Evolutionary conservation across 2,329 filamentous ascomycete species (phyloP).

Genomic region (Cladophialophora bantiana): DNA sequence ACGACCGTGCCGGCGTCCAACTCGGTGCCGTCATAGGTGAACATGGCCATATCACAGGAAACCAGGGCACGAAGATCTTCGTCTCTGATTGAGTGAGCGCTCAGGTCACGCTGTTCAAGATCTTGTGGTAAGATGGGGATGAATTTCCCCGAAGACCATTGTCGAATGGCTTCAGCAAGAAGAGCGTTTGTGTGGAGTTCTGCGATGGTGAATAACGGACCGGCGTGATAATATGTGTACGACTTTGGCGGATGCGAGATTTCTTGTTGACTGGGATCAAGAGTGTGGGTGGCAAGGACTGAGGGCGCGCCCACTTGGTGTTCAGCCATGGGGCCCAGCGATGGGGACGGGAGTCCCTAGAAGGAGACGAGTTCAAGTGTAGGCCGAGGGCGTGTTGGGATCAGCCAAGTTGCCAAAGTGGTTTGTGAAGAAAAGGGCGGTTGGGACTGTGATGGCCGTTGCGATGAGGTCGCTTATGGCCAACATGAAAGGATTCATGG

Average conservation of each 20-base stretch:
- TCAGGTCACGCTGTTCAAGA: conserved; percentile 39
- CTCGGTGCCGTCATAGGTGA: conserved; percentile 41
- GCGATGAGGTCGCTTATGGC: background rate
- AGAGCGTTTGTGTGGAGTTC: conserved; percentile 40
- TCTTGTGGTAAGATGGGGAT: conserved; percentile 40
- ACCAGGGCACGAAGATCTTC: conserved; percentile 38
- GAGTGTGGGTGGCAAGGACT: conserved; percentile 30
- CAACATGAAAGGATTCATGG: background rate
- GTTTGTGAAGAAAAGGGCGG: background rate
- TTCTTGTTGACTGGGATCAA: conserved; percentile 16
- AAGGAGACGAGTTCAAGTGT: background rate
- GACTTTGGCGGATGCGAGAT: conserved; percentile 27
- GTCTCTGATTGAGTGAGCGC: conserved; percentile 40
- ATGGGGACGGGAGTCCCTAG: background rate
- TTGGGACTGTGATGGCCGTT: background rate
- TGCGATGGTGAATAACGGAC: conserved; percentile 40
- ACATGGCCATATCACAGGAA: conserved; percentile 39
- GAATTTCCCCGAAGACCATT: conserved; percentile 36
- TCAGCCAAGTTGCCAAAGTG: background rate
- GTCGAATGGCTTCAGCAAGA: conserved; percentile 34
- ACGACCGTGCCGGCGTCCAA: conserved; percentile 41
- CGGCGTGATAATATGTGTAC: conserved; percentile 42
- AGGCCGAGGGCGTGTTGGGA: background rate
- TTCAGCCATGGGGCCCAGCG: background rate
- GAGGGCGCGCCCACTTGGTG: background rate